Conservation (phyloP, 768 basidiomycete species). For the Dacryopinax primogenitus region DNA sequence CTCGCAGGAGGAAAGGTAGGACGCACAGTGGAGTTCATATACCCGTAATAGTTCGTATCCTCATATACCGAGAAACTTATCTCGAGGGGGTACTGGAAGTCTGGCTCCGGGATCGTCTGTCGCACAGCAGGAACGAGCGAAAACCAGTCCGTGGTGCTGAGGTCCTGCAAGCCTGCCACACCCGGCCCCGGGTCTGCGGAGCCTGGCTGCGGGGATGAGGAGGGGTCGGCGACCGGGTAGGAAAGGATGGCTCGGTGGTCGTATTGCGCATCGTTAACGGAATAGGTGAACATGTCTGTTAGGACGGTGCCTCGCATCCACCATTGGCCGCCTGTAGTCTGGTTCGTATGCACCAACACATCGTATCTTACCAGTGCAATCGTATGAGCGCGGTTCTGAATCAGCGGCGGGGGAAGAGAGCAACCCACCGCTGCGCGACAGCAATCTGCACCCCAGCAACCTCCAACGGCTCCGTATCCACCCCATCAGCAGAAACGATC, state of each 20-base stretch:
- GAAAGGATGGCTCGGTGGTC: neutral
- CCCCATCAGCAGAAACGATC: constrained; percentile 18
- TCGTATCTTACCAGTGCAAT: constrained; percentile 32
- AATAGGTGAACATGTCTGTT: constrained; percentile 26
- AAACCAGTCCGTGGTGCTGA: neutral
- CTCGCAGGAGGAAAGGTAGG: neutral
- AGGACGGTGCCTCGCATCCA: constrained; percentile 35
- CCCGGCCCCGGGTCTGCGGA: neutral
- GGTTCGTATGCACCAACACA: constrained; percentile 35
- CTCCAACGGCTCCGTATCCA: constrained; percentile 11
- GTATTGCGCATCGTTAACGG: neutral
- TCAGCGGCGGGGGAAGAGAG: neutral
- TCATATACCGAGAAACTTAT: neutral
- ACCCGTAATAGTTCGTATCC: neutral
- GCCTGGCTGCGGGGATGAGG: neutral
- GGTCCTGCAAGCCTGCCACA: neutral
- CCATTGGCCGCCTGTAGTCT: constrained; percentile 25
- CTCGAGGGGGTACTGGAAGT: neutral
- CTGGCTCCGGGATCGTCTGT: neutral
- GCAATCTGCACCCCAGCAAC: constrained; percentile 12
- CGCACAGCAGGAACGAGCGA: neutral
- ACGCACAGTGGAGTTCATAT: constrained; percentile 5
- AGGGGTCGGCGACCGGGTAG: neutral
- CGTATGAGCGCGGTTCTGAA: neutral
- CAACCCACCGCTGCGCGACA: constrained; percentile 16